Conservation (phyloP, 179 eudicot genomes). For the Silene noctiflora region DNA sequence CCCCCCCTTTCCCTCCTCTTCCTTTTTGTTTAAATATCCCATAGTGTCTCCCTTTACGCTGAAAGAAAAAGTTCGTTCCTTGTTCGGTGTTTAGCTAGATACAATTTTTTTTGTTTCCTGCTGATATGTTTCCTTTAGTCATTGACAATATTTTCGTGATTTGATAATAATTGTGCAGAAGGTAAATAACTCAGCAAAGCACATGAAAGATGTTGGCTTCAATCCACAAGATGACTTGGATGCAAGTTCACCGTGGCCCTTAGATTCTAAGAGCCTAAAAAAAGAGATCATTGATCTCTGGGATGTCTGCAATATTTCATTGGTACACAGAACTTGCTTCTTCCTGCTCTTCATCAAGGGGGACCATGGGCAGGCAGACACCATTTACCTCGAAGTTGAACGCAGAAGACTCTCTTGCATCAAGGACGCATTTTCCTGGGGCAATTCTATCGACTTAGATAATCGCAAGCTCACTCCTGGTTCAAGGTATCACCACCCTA, state of each 20-base stretch:
- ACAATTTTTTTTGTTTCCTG: background rate
- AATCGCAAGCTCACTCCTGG: conserved; percentile 34
- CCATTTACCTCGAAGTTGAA: conserved; percentile 91
- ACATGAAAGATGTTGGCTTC: conserved; percentile 58
- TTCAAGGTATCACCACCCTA: conserved; percentile 33
- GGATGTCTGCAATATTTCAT: conserved; percentile 68
- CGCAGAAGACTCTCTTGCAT: conserved; percentile 57
- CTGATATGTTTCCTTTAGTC: background rate
- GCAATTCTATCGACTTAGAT: conserved; percentile 34
- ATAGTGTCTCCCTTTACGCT: background rate
- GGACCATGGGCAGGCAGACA: conserved; percentile 54
- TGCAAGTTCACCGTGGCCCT: conserved; percentile 40
- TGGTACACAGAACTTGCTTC: conserved; percentile 85
- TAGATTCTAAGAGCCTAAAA: conserved; percentile 64
- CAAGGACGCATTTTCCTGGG: conserved; percentile 40
- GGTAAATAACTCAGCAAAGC: conserved; percentile 27
- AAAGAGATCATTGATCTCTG: conserved; percentile 72
- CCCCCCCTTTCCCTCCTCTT: background rate
- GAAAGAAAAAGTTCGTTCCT: background rate
- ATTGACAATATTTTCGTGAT: background rate
- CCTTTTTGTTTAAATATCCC: background rate
- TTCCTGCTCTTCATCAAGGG: conserved; percentile 67
- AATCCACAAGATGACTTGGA: conserved; percentile 61
- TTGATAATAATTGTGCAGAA: conserved; percentile 7
- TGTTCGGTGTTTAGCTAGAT: background rate